Percentiles rank a stretch among this genome's conserved stretches.
phyloP scores from a whole-genome alignment of 495 filamentous ascomycete genomes.

The Parathielavia appendiculata region DNA sequence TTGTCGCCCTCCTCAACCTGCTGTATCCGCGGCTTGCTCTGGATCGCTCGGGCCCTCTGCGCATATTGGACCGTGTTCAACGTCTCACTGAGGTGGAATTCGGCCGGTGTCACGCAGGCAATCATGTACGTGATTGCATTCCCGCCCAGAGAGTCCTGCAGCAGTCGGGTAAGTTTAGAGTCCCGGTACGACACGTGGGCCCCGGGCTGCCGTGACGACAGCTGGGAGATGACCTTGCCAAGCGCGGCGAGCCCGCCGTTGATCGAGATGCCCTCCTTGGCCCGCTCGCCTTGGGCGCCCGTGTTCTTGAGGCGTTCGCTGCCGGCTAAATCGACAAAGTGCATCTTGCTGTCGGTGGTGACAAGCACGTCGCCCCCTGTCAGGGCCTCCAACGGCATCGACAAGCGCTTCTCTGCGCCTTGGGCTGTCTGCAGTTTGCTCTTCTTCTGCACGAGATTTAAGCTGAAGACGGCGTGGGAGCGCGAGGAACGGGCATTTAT shows the following conservation, averaged over 20 bases:
- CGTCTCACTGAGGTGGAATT: constrained; percentile 96
- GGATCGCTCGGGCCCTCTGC: constrained; percentile 90
- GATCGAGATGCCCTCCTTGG: constrained; percentile 96
- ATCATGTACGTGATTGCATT: constrained; percentile 99
- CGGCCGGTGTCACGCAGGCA: constrained; percentile 93
- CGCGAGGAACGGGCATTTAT: constrained; percentile 99
- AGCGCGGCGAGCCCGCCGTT: constrained; percentile 93
- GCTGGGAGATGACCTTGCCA: constrained; percentile 96
- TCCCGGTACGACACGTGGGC: constrained; percentile 97
- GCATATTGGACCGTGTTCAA: constrained; percentile 97
- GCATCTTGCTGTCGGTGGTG: constrained; percentile 94
- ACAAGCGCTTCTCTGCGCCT: constrained; percentile 74
- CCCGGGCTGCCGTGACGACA: constrained; percentile 82
- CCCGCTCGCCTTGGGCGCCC: constrained; percentile 88
- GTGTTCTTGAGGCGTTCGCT: constrained; percentile 98
- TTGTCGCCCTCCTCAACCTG: constrained; percentile 93
- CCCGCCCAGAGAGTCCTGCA: constrained; percentile 97
- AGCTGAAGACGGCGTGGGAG: constrained; percentile 94
- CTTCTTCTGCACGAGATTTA: constrained; percentile 89
- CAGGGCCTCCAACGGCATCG: constrained; percentile 79
- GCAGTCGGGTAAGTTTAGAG: constrained; percentile 87
- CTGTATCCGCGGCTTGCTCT: constrained; percentile 95
- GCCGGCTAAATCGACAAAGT: constrained; percentile 97
- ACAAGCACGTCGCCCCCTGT: constrained; percentile 61
- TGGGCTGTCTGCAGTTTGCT: constrained; percentile 50